phyloP scores from a whole-genome alignment of 2,329 filamentous ascomycete genomes.

The Nigrospora osmanthi region DNA sequence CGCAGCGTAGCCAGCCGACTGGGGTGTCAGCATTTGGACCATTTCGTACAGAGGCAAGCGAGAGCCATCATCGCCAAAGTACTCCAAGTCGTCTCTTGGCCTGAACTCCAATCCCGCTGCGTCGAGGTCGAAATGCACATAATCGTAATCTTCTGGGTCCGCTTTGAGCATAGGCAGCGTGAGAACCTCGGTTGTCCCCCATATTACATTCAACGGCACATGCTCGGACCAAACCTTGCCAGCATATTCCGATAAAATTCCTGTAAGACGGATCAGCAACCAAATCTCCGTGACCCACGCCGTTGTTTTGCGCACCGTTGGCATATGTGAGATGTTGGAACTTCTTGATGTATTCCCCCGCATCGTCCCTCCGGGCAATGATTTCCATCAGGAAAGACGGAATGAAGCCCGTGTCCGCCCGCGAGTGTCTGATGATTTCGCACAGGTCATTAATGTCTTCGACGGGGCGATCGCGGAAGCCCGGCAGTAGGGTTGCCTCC shows the following conservation, averaged over 20 bases:
- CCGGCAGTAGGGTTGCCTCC: background rate
- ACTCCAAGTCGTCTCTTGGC: slow-evolving; percentile 2
- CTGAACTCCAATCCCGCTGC: slow-evolving; percentile 1
- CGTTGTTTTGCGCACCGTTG: background rate
- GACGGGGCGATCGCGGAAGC: slow-evolving; percentile 2
- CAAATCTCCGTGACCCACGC: background rate
- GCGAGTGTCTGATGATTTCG: slow-evolving; percentile 4
- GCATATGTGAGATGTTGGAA: slow-evolving; percentile 2
- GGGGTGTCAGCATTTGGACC: background rate
- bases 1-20: background rate
- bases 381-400: slow-evolving; percentile 4
- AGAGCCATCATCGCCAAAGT: slow-evolving; percentile 4
- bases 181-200: slow-evolving; percentile 2
- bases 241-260: slow-evolving; percentile 3
- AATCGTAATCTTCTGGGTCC: slow-evolving; percentile 5
- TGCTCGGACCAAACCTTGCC: slow-evolving; percentile 4
- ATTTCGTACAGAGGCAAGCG: slow-evolving; percentile 4
- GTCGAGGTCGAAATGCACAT: slow-evolving; percentile 2
- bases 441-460: slow-evolving; percentile 1
- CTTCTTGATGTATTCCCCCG: slow-evolving; percentile 1
- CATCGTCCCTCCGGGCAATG: slow-evolving; percentile 2
- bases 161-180: slow-evolving; percentile 2
- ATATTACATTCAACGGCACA: background rate
- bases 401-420: slow-evolving; percentile 1
- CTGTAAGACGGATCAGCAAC: background rate